Conservation (phyloP, 2,329 filamentous ascomycete genomes). For the Zymoseptoria pseudotritici region DNA sequence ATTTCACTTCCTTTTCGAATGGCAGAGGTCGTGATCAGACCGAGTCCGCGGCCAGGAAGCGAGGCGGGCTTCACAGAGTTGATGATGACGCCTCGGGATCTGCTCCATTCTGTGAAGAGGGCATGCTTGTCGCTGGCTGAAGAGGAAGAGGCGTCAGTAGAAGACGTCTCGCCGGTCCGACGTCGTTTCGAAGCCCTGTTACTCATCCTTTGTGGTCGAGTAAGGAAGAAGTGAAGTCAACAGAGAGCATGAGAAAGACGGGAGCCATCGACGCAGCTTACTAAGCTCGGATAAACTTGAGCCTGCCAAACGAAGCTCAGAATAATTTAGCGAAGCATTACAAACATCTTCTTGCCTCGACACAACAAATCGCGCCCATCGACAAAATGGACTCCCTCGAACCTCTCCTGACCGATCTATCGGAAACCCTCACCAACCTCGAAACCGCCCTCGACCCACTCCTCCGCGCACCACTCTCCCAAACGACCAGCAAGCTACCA, state of each 20-base stretch:
- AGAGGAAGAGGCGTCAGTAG: not conserved
- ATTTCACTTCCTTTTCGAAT: slow-evolving; percentile 57
- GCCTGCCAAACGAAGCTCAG: slow-evolving; percentile 1
- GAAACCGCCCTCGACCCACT: slow-evolving; percentile 71
- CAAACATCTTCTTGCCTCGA: slow-evolving; percentile 1
- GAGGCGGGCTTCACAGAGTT: slow-evolving; percentile 59
- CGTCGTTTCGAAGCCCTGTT: not conserved
- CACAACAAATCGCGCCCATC: not conserved
- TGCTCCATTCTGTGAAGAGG: slow-evolving; percentile 62
- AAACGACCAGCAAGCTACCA: slow-evolving; percentile 69
- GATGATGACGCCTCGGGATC: slow-evolving; percentile 56
- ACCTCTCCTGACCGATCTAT: slow-evolving; percentile 64
- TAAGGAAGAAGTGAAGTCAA: not conserved
- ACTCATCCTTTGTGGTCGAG: not conserved
- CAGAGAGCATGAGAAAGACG: not conserved
- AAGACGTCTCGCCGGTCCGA: not conserved
- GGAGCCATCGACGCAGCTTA: not conserved
- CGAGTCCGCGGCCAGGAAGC: slow-evolving; percentile 67
- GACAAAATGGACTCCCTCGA: slow-evolving; percentile 52
- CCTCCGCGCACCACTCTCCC: slow-evolving; percentile 47
- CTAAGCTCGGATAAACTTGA: not conserved
- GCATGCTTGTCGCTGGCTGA: slow-evolving; percentile 34
- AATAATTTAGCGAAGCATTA: slow-evolving; percentile 1
- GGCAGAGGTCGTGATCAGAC: slow-evolving; percentile 62
- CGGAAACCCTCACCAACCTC: slow-evolving; percentile 65